A percentile compares a stretch with the other conserved stretches of the same genome.
phyloP scores from a whole-genome alignment of 345 rosid species.

The Dipteronia dyeriana region DNA sequence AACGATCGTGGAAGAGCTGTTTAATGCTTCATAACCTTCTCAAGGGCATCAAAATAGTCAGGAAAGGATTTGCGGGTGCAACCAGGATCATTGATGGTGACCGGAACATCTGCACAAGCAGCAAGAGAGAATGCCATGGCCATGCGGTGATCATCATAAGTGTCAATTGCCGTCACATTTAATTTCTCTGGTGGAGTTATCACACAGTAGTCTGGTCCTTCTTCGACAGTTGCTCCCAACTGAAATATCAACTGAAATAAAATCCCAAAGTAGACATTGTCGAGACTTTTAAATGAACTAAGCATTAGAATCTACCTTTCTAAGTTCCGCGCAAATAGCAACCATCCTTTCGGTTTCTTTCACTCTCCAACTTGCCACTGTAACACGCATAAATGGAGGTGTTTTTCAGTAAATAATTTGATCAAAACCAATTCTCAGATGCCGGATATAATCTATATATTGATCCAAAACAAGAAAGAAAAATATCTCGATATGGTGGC shows the following conservation, averaged over 20 bases:
- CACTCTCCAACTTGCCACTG: conserved; percentile 99
- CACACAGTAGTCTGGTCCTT: conserved; percentile 92
- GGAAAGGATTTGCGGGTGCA: conserved; percentile 97
- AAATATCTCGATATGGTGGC: conserved; percentile 1
- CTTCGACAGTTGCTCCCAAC: conserved; percentile 97
- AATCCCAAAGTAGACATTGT: neutral
- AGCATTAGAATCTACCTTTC: conserved; percentile 55
- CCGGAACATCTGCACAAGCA: conserved; percentile 92
- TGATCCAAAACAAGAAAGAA: neutral
- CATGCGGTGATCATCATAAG: conserved; percentile 97
- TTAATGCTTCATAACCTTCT: conserved; percentile 65
- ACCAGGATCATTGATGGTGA: conserved; percentile 89
- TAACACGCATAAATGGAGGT: neutral
- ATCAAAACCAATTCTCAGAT: conserved; percentile 2
- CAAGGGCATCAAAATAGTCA: conserved; percentile 85
- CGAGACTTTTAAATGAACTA: neutral
- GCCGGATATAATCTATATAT: neutral
- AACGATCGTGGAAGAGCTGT: neutral
- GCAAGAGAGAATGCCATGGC: conserved; percentile 99
- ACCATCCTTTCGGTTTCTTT: conserved; percentile 98
- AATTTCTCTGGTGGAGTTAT: conserved; percentile 92
- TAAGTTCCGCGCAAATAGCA: conserved; percentile 91
- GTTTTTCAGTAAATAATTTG: neutral
- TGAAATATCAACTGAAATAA: conserved; percentile 27
- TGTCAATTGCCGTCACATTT: conserved; percentile 72